Evolutionary conservation across 345 rosid species (phyloP), one percentile per base, ranked within the genome.

Genomic region (Bruguiera gymnorhiza): DNA sequence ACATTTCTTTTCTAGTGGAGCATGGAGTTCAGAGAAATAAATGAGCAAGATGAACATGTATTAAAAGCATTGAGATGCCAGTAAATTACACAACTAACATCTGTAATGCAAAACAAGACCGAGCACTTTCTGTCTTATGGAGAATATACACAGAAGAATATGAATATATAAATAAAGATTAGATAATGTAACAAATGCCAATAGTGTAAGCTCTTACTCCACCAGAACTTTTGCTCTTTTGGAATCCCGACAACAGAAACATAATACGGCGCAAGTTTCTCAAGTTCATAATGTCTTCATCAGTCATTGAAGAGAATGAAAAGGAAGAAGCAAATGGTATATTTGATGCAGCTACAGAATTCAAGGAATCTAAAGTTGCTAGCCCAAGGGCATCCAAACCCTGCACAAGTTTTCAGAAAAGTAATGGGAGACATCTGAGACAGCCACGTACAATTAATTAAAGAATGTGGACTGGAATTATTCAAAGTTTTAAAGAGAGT

Each of bases 301-400:
- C 79, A 23, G 94, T 86, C 89, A 91, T 73, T 21, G 82, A 70
- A 60, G 86, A 80, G 67, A 36, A 60, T 31, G 85, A 76, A 67
- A 60, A 50, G 73, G 86, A 77, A 62, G 77, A 65, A 63, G 79
- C 65, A 76, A 88, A 84, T 27, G 93, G 93, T 66, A 78, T 67
- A 62, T 64, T 76, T 69, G 85, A 23, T 11, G 75, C 64, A 64
- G 87, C 84, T n/a, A 59, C 78, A 59, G 84, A 89, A 65, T 85
- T 74, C 62, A 91, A 71, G 32, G 86, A 87, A 75, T 89, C 88
- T 60, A 92, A 61, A 37, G 94, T 84, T 60, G 92, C 96, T 72
- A 91, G 75, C 68, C 97, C 97, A 71, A 85, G 85, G 72, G 98
- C 96, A 82, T 93, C 98, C 80, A 93, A 68, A 52, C 98, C 98